Conservation (phyloP, 768 basidiomycete species). For the Suillus decipiens region DNA sequence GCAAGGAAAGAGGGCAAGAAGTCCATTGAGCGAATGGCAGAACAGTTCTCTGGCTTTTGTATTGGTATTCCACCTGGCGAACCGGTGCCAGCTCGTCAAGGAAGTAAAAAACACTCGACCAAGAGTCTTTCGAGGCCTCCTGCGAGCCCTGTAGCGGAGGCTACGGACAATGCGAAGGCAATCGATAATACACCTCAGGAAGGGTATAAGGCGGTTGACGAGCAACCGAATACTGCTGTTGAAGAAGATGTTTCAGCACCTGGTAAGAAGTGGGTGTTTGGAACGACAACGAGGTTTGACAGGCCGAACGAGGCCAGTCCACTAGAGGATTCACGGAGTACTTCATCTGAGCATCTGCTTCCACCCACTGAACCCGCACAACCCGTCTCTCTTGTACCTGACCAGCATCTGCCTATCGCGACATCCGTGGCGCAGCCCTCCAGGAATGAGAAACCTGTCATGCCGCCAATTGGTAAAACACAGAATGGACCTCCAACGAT, state of each 20-base stretch:
- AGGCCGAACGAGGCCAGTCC: constrained; percentile 9
- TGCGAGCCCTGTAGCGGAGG: not conserved
- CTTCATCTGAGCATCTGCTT: constrained; percentile 3
- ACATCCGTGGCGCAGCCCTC: not conserved
- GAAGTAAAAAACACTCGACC: constrained; percentile 28
- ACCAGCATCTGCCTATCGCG: not conserved
- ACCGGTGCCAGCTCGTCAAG: constrained; percentile 26
- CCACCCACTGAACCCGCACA: not conserved
- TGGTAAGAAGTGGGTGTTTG: constrained; percentile 56
- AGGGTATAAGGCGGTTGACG: not conserved
- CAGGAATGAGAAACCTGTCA: not conserved
- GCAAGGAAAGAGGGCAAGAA: constrained; percentile 15
- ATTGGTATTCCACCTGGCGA: constrained; percentile 48
- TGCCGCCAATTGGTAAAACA: not conserved
- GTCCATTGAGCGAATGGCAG: constrained; percentile 21
- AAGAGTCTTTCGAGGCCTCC: constrained; percentile 19
- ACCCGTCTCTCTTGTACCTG: not conserved
- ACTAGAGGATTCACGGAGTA: not conserved
- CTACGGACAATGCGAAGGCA: not conserved
- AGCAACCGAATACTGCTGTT: not conserved
- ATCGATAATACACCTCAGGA: constrained; percentile 6
- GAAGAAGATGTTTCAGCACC: constrained; percentile 16
- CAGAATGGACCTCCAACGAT: constrained; percentile 11
- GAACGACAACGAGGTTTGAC: constrained; percentile 38
- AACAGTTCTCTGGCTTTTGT: constrained; percentile 41